These are phyloP conservation scores for Curvularia lunata DNA, from an alignment of 2,329 filamentous ascomycete species.

Conservation along the genomic window DNA sequence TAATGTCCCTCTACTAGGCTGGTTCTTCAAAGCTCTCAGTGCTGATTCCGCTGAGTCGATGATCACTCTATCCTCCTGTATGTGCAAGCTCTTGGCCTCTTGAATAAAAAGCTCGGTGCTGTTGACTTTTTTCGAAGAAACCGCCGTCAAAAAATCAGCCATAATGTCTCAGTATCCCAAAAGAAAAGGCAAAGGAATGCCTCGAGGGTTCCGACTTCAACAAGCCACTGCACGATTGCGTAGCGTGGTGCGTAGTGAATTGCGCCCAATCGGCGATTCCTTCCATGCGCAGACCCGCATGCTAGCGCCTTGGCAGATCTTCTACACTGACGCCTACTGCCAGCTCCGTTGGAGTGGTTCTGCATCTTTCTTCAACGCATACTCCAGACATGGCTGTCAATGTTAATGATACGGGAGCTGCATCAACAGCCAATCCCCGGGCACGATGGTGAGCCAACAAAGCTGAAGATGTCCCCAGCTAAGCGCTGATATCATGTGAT, in stretches of 20 bases:
- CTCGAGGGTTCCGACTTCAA: neutral
- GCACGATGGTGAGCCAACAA: constrained; percentile 53
- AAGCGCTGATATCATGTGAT: constrained; percentile 31
- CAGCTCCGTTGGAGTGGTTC: constrained; percentile 21
- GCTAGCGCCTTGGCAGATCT: constrained; percentile 34
- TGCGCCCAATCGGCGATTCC: constrained; percentile 29
- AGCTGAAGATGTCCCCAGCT: constrained; percentile 1
- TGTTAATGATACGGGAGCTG: constrained; percentile 17
- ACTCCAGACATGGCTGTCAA: constrained; percentile 36
- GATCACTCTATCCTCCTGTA: constrained; percentile 15
- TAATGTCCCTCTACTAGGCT: constrained; percentile 68
- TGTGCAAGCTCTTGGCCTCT: constrained; percentile 20
- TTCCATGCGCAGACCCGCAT: constrained; percentile 18
- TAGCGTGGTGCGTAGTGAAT: constrained; percentile 6
- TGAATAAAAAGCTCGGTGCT: constrained; percentile 23
- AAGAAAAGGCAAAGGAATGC: neutral
- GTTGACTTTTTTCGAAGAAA: constrained; percentile 49
- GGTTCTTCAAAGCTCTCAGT: constrained; percentile 64
- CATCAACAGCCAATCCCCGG: constrained; percentile 30
- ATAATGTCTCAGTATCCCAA: constrained; percentile 39
- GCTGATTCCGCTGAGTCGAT: constrained; percentile 55
- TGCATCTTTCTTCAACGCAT: constrained; percentile 11
- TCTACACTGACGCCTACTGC: constrained; percentile 27
- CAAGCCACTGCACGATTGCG: neutral
- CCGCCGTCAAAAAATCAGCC: constrained; percentile 57